A percentile compares a stretch with the other conserved stretches of the same genome.
phyloP scores from a whole-genome alignment of 441 rosid species.

The Gossypium schwendimanii region DNA sequence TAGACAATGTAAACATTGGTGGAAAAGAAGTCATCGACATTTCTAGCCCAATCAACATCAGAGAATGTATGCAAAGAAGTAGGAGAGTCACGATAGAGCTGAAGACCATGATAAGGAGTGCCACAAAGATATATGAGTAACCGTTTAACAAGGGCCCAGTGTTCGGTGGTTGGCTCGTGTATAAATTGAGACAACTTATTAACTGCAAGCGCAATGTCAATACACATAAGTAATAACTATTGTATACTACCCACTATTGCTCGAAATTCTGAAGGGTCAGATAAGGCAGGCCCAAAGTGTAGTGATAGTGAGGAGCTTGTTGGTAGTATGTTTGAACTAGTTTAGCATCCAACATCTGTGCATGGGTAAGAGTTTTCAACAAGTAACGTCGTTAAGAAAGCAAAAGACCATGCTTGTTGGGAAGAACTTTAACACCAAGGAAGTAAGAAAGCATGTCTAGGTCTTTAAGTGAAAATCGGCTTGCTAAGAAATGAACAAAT shows the following conservation, averaged over 20 bases:
- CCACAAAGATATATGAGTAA: background rate
- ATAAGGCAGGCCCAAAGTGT: background rate
- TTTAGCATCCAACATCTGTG: background rate
- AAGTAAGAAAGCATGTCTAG: background rate
- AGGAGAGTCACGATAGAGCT: background rate
- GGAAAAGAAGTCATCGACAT: background rate
- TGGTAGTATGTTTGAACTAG: background rate
- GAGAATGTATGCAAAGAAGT: background rate
- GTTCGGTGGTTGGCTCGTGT: background rate
- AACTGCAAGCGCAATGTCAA: background rate
- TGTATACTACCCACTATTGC: background rate
- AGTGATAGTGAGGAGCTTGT: background rate
- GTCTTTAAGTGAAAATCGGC: background rate
- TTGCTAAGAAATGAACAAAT: background rate
- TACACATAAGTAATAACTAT: background rate
- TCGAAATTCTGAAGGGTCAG: background rate
- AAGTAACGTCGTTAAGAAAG: background rate
- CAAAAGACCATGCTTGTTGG: background rate
- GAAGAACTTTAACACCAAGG: background rate
- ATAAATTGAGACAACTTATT: background rate
- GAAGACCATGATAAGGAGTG: background rate
- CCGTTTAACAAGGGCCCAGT: background rate
- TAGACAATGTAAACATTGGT: background rate
- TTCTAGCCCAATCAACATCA: background rate
- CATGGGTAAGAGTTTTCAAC: background rate